Base-by-base conservation (phyloP, 192 early-diverging fungal genomes). In the Radiomyces spectabilis region DNA sequence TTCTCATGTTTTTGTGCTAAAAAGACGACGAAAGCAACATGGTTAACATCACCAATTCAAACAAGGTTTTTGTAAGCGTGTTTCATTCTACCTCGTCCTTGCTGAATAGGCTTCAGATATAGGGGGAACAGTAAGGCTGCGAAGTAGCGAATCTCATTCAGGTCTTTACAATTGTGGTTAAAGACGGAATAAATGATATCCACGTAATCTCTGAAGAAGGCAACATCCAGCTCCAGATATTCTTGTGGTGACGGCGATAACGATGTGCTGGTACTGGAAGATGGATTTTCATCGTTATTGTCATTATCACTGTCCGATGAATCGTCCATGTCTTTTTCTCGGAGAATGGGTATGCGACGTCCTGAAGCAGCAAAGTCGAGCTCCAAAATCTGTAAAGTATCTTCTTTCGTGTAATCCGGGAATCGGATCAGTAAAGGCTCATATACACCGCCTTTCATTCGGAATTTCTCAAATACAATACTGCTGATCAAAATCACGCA, bases 101-200 rank as follows among this genome's bases (percentile, higher is more conserved):
- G 74, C 26, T 75, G 64, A 10, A 98, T 81, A 0, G 95, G 95
- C 59, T 91, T 86, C 34, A 92, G 71, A 60, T 93, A 98, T 46
- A 91, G 81, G 7, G 89, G 89, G 57, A 84, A 95, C 10, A 96
- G 73, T 38, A 94, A 62, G 0, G 81, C 77, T 15, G 85, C 84
- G 30, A 96, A 55, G 50, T 95, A 86, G 22, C 89, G 68, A 10
- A 98, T 73, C 66, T 98, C 94, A 47, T 86, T 87, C 27, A 98
- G 60, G 48, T 97, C 88, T 27, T 79, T 77, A 59, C 89, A 91
- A 35, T 87, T 85, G 22, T 79, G 72, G 42, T 82, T 71, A 61
- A 95, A 91, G 41, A 92, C 82, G 29, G 88, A 83, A 60, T 91
- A 91, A 4, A 93, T 63, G 8, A 93, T 67, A 27, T 88, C 84